Evolutionary conservation across 1,284 basidiomycete genomes (phyloP), one percentile per base, ranked within the genome.

Genomic region (Sphaerobolus stellatus): DNA sequence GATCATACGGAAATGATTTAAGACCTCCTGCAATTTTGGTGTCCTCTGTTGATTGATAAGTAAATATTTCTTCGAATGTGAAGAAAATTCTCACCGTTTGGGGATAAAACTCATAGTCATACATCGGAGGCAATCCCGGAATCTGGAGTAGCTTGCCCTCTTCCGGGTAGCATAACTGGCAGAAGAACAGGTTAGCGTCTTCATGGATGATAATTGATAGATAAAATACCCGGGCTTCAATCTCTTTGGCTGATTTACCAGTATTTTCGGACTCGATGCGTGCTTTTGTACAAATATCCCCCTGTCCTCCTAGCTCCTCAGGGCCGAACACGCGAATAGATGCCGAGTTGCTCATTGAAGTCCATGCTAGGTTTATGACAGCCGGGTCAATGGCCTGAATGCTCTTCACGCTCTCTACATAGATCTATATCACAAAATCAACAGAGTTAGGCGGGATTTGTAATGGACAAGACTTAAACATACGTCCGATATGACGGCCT

Each of bases 61-160:
- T n/a, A n/a, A n/a, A n/a, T n/a, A n/a, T n/a, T n/a, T n/a, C n/a
- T n/a, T n/a, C n/a, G n/a, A n/a, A n/a, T n/a, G n/a, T n/a, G n/a
- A n/a, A n/a, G n/a, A n/a, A n/a, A n/a, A 4, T 16, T 30, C 48
- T 34, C 18, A 38, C 48, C 25, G 25, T 33, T 18, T 50, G 31
- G n/a, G 29, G n/a, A 18, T 7, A 6, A 27, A 47, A 52, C 30
- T 52, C 50, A 22, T 52, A 52, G 30, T 52, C 50, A 24, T 44
- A 52, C 43, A 52, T 45, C 13, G 40, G 41, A 27, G 40, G 50
- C 20, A 45, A 20, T 18, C 50, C 50, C 29, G 28, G 38, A 6
- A 50, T 18, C 28, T 7, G 29, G 2, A 43, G 3, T 18, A 52
- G 8, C 14, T 2, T 33, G 14, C 41, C 50, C 20, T 22, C 14